phyloP scores from a whole-genome alignment of 805 yeast species.

The Candida verbasci region DNA sequence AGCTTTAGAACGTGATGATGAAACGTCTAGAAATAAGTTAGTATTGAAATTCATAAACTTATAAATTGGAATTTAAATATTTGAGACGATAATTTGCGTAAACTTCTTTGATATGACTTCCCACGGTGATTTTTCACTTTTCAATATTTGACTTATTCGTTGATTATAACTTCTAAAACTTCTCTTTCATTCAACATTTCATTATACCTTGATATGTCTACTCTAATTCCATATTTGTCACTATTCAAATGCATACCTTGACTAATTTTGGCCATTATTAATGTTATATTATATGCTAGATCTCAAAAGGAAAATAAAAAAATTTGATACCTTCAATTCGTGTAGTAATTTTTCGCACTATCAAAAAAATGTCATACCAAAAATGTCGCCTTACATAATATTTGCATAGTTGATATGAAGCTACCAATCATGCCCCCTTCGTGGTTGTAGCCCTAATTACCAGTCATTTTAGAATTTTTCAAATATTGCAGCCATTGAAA shows the following conservation, averaged over 20 bases:
- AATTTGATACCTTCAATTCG: conserved; percentile 2
- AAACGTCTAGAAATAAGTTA: conserved; percentile 70
- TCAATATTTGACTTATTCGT: too few relatives aligned
- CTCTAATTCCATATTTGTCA: too few relatives aligned
- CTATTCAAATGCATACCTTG: conserved; percentile 49
- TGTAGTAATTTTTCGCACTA: neutral
- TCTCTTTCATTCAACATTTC: too few relatives aligned
- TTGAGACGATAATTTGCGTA: too few relatives aligned
- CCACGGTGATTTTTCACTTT: too few relatives aligned
- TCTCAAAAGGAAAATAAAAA: conserved; percentile 7
- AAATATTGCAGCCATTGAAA: neutral
- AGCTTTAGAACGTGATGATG: conserved; percentile 98
- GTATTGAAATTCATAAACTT: conserved; percentile 21
- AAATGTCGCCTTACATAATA: too few relatives aligned
- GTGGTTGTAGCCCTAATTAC: conserved; percentile 7
- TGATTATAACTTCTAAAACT: too few relatives aligned
- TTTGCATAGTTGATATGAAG: too few relatives aligned
- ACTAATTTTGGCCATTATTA: conserved; percentile 60
- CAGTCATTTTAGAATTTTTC: neutral
- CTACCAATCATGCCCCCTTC: too few relatives aligned
- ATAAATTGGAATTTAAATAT: too few relatives aligned
- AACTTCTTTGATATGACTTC: too few relatives aligned
- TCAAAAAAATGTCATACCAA: conserved; percentile 1
- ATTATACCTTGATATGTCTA: too few relatives aligned
- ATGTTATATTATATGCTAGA: conserved; percentile 3